A percentile compares a stretch with the other conserved stretches of the same genome.
Evolutionary conservation across 129 eudicot genomes (phyloP).

Genomic region (Gnaphalium uliginosum): DNA sequence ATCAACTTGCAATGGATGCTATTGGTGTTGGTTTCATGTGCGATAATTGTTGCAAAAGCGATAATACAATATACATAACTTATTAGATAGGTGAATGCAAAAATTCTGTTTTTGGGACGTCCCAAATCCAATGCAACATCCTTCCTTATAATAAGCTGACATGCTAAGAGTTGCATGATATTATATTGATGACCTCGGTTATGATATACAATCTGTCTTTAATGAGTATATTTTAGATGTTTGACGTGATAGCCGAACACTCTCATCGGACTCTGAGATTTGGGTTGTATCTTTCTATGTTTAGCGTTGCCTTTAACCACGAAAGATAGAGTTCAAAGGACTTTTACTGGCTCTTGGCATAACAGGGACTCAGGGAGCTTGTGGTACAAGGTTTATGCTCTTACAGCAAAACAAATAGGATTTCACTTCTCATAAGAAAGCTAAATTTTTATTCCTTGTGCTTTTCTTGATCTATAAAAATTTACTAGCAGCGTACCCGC

Average conservation of each 20-base stretch:
- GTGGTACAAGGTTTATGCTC: background rate
- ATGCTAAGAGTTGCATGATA: background rate
- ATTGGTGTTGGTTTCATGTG: background rate
- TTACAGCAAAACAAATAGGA: background rate
- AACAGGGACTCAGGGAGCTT: background rate
- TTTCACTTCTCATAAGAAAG: no score
- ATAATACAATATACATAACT: no score
- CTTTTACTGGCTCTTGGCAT: background rate
- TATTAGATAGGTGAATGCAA: background rate
- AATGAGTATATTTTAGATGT: background rate
- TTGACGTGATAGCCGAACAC: background rate
- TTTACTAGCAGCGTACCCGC: no score
- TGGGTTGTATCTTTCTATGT: background rate
- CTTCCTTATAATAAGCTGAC: background rate
- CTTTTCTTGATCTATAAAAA: background rate
- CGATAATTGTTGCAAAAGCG: background rate
- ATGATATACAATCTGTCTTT: background rate
- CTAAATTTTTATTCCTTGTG: background rate
- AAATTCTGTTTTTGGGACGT: background rate
- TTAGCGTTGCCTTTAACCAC: background rate
- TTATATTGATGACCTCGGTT: background rate
- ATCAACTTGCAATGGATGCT: no score
- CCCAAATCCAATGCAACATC: background rate
- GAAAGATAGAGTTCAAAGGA: background rate
- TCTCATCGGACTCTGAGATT: background rate